These are phyloP conservation scores for Boletus tomentosulus DNA, from an alignment of 768 basidiomycete species.

Conservation along the genomic window DNA sequence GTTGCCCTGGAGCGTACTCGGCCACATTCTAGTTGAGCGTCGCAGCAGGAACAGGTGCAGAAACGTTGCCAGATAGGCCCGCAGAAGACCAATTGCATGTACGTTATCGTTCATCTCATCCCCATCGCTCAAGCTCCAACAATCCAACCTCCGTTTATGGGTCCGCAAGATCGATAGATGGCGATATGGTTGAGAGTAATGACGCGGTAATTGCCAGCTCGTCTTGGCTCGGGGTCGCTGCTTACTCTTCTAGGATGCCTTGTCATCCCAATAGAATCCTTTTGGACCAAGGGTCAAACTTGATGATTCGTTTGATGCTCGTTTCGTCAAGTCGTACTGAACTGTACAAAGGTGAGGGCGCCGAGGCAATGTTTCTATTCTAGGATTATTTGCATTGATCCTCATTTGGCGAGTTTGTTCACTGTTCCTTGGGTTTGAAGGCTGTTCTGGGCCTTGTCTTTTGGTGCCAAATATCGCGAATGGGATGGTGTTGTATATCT, in stretches of 20 bases:
- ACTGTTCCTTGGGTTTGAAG: neutral
- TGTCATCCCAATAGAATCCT: neutral
- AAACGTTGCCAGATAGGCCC: neutral
- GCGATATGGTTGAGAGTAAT: neutral
- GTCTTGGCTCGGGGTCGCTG: neutral
- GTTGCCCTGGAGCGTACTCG: neutral
- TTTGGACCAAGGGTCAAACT: neutral
- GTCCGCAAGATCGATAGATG: neutral
- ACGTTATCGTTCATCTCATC: neutral
- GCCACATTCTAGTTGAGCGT: neutral
- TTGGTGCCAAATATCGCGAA: neutral
- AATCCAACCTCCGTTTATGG: neutral
- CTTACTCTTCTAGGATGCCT: slow-evolving; percentile 31
- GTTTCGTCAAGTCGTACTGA: neutral
- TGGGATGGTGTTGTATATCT: neutral
- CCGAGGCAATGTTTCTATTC: neutral
- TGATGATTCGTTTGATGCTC: neutral
- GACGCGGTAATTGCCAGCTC: neutral
- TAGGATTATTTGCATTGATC: neutral
- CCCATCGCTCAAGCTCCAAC: neutral
- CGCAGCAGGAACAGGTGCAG: neutral
- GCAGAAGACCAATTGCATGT: slow-evolving; percentile 36
- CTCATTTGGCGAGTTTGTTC: no score
- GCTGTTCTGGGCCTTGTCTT: neutral
- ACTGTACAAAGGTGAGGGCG: neutral